phyloP scores from a whole-genome alignment of 225 moss, liverwort and hornwort species.

The Polytrichum formosum region DNA sequence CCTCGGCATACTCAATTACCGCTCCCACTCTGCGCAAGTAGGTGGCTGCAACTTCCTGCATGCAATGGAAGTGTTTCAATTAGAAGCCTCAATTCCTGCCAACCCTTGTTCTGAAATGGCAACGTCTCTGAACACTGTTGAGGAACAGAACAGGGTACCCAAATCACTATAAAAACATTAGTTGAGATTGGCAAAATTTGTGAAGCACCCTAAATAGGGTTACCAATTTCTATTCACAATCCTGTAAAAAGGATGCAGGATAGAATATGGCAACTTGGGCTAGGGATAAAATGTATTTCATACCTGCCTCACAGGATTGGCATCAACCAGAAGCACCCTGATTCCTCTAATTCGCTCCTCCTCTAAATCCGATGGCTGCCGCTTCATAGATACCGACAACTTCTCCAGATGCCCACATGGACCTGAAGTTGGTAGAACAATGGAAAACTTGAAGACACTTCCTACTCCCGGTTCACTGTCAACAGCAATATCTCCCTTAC shows the following conservation, averaged over 20 bases:
- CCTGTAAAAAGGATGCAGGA: too few relatives aligned
- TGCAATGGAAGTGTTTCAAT: not conserved
- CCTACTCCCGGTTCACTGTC: slow-evolving; percentile 78
- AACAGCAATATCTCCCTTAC: slow-evolving; percentile 65
- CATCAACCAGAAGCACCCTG: slow-evolving; percentile 46
- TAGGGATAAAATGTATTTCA: not conserved
- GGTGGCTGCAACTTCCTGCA: slow-evolving; percentile 84
- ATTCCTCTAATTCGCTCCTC: slow-evolving; percentile 43
- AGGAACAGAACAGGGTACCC: too few relatives aligned
- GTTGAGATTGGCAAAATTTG: too few relatives aligned
- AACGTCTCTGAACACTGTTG: too few relatives aligned
- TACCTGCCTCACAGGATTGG: slow-evolving; percentile 74
- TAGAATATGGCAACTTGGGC: too few relatives aligned
- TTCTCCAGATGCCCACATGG: slow-evolving; percentile 37
- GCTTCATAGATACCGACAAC: slow-evolving; percentile 24
- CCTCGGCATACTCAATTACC: slow-evolving; percentile 46
- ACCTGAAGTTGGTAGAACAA: slow-evolving; percentile 48
- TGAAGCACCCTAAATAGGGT: too few relatives aligned
- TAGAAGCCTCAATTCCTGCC: not conserved
- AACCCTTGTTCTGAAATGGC: not conserved
- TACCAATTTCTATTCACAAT: too few relatives aligned
- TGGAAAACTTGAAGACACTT: slow-evolving; percentile 80
- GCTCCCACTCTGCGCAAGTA: slow-evolving; percentile 86
- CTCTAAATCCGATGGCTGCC: slow-evolving; percentile 26
- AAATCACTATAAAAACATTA: too few relatives aligned